Conservation (phyloP, 352 stramenopile species). For the Phytophthora tentaculata region DNA sequence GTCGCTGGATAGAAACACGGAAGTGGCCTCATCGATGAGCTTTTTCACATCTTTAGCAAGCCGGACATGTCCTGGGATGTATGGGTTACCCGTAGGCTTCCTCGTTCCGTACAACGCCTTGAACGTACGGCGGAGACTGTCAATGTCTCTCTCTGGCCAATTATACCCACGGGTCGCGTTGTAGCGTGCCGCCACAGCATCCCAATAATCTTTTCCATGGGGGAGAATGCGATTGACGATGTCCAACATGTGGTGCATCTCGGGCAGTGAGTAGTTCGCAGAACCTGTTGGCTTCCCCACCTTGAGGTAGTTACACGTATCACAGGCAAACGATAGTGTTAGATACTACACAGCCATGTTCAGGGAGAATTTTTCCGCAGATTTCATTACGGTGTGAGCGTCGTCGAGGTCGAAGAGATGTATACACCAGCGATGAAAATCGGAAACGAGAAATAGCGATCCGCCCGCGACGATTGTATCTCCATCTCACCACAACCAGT, state of each 20-base stretch:
- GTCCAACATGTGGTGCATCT: neutral
- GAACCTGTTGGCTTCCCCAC: constrained; percentile 2
- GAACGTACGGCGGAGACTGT: neutral
- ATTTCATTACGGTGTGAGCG: no score
- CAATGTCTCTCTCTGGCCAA: neutral
- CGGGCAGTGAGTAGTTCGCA: constrained; percentile 1
- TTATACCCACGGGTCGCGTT: neutral
- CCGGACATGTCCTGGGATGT: neutral
- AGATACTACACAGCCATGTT: no score
- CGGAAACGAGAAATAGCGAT: no score
- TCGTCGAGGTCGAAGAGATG: no score
- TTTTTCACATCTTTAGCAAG: neutral
- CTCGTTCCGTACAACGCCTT: neutral
- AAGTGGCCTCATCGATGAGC: no score
- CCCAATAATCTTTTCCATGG: neutral
- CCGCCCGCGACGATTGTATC: no score
- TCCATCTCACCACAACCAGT: no score
- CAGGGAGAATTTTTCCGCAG: no score
- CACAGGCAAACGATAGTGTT: no score
- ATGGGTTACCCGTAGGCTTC: neutral
- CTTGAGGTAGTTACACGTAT: no score
- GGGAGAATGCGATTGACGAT: neutral
- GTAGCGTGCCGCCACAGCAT: neutral
- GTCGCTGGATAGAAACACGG: no score
- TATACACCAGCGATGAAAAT: no score